phyloP scores from a whole-genome alignment of 192 early-diverging fungal species.

The Coemansia sp. region DNA sequence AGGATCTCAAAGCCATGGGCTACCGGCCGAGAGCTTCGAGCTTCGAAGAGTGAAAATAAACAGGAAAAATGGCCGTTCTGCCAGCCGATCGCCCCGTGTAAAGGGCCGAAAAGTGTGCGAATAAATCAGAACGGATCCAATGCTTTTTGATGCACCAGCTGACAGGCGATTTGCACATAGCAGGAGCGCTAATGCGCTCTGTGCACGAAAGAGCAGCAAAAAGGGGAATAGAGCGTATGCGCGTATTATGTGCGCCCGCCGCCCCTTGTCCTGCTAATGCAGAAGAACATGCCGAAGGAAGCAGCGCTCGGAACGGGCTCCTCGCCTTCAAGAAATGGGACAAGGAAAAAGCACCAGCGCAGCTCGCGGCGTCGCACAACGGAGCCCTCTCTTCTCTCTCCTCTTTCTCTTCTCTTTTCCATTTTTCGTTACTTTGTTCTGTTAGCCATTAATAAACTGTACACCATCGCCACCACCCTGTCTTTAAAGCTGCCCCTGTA shows the following conservation, averaged over 20 bases:
- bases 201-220: no score
- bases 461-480: no score
- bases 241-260: no score
- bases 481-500: no score
- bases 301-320: no score
- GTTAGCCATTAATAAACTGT: not conserved
- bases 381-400: no score
- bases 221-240: no score
- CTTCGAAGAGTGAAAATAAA: slow-evolving; percentile 10
- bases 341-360: no score
- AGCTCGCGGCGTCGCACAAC: no score
- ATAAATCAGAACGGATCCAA: no score
- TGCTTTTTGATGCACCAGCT: not conserved
- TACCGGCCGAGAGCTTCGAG: slow-evolving; percentile 18
- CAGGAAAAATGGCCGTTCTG: slow-evolving; percentile 2
- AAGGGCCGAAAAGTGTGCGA: slow-evolving; percentile 7
- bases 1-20: slow-evolving; percentile 50
- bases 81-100: slow-evolving; percentile 4
- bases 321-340: no score
- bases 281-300: not conserved
- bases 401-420: no score
- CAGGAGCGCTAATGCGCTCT: not conserved
- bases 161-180: not conserved
- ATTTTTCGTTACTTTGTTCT: not conserved
- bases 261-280: slow-evolving; percentile 1